These are phyloP conservation scores for Bacidia gigantensis DNA, from an alignment of 495 filamentous ascomycete species.

Conservation along the genomic window DNA sequence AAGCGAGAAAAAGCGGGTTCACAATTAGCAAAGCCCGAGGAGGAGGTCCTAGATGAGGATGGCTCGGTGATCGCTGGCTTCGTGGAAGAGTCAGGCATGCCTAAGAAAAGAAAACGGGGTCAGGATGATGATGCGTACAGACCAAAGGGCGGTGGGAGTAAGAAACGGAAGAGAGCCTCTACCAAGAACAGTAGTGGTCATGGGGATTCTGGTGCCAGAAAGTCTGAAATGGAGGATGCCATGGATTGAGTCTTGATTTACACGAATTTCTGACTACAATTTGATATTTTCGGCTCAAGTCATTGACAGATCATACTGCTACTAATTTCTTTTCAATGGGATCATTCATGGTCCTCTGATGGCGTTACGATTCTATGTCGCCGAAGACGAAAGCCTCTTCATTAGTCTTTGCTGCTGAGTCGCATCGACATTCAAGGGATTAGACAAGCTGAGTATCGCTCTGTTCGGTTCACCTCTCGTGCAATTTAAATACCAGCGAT, in stretches of 20 bases:
- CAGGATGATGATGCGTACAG: conserved; percentile 57
- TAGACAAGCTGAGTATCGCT: too few species aligned
- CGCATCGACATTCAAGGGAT: too few species aligned
- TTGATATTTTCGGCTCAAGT: too few species aligned
- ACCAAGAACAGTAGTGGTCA: conserved; percentile 36
- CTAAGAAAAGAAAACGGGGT: conserved; percentile 42
- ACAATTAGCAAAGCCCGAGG: conserved; percentile 25
- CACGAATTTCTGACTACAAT: too few species aligned
- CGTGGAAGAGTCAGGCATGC: conserved; percentile 27
- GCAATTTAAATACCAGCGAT: too few species aligned
- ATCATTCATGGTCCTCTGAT: too few species aligned
- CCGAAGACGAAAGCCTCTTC: too few species aligned
- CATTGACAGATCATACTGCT: too few species aligned
- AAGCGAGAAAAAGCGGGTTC: conserved; percentile 5
- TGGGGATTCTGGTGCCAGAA: conserved; percentile 1
- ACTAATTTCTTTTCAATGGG: too few species aligned
- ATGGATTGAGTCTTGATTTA: background rate
- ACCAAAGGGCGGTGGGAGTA: conserved; percentile 50
- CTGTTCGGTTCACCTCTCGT: too few species aligned
- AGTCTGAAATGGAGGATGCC: background rate
- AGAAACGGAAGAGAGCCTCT: conserved; percentile 40
- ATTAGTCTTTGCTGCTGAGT: too few species aligned
- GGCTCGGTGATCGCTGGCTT: conserved; percentile 30
- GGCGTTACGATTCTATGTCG: too few species aligned
- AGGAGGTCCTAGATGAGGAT: conserved; percentile 42